Conservation (phyloP, 1,284 basidiomycete species). For the Psilocybe mexicana region DNA sequence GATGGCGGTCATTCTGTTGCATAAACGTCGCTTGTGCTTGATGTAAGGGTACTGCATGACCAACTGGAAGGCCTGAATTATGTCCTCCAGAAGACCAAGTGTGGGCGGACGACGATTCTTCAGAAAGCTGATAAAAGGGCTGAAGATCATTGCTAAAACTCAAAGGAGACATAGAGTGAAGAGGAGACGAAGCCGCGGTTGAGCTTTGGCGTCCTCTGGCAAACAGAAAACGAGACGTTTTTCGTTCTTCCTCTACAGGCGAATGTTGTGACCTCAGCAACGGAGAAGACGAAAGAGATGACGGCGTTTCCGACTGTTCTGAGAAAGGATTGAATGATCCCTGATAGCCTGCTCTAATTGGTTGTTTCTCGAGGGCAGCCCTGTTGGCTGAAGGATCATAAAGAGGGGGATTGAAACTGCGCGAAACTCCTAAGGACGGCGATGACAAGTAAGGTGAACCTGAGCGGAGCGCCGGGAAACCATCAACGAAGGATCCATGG, state of each 20-base stretch:
- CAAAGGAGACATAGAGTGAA: slow-evolving; percentile 57
- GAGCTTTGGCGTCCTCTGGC: slow-evolving; percentile 72
- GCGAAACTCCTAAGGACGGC: slow-evolving; percentile 55
- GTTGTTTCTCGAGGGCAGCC: slow-evolving; percentile 41
- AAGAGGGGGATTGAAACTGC: slow-evolving; percentile 47
- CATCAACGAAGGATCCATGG: slow-evolving; percentile 61
- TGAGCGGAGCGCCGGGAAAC: slow-evolving; percentile 59
- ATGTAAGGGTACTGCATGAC: slow-evolving; percentile 45
- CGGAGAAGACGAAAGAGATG: slow-evolving; percentile 28
- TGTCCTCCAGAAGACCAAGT: slow-evolving; percentile 51
- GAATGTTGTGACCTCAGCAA: slow-evolving; percentile 23
- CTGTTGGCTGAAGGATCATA: slow-evolving; percentile 50
- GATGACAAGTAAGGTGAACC: slow-evolving; percentile 39
- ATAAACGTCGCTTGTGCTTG: slow-evolving; percentile 42
- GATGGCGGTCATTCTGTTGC: slow-evolving; percentile 48
- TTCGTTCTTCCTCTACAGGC: slow-evolving; percentile 67
- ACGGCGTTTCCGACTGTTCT: slow-evolving; percentile 44
- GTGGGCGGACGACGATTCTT: slow-evolving; percentile 36
- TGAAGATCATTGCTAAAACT: slow-evolving; percentile 49
- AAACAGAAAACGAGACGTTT: slow-evolving; percentile 82
- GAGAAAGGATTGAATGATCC: slow-evolving; percentile 82
- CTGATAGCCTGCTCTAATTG: slow-evolving; percentile 54
- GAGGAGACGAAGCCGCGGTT: slow-evolving; percentile 57
- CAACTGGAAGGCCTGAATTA: slow-evolving; percentile 41
- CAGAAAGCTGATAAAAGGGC: slow-evolving; percentile 44